Percentiles rank a stretch among this genome's conserved stretches.
phyloP scores from a whole-genome alignment of 768 basidiomycete species.

The Imleria badia region DNA sequence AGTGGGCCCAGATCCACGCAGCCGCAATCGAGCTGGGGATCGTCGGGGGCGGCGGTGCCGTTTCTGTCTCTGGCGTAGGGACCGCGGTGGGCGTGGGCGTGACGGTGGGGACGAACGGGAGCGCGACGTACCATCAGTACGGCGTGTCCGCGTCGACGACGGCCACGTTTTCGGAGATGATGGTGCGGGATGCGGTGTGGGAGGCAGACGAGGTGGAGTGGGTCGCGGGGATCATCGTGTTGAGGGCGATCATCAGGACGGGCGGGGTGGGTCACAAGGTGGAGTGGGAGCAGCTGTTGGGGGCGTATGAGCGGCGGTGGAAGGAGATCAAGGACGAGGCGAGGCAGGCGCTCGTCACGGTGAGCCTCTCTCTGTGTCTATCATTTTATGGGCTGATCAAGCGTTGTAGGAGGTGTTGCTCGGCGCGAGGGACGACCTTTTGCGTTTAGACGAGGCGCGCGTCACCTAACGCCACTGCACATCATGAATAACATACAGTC shows the following conservation, averaged over 20 bases:
- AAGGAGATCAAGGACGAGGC: slow-evolving; percentile 71
- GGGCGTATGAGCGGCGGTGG: slow-evolving; percentile 63
- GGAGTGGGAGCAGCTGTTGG: slow-evolving; percentile 54
- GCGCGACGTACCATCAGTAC: slow-evolving; percentile 34
- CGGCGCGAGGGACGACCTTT: slow-evolving; percentile 52
- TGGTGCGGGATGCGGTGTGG: slow-evolving; percentile 66
- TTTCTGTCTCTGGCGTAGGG: background rate
- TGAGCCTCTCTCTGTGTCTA: slow-evolving; percentile 24
- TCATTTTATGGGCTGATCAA: background rate
- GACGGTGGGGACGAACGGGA: slow-evolving; percentile 4
- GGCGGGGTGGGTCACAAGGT: slow-evolving; percentile 49
- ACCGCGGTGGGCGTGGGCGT: background rate
- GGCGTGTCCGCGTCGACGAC: slow-evolving; percentile 18
- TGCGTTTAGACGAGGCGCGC: slow-evolving; percentile 38
- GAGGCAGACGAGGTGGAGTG: slow-evolving; percentile 66
- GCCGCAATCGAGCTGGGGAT: slow-evolving; percentile 61
- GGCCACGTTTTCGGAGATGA: slow-evolving; percentile 53
- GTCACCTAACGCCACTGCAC: too few species aligned
- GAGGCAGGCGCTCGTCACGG: slow-evolving; percentile 59
- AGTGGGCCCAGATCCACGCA: slow-evolving; percentile 67
- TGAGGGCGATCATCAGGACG: slow-evolving; percentile 57
- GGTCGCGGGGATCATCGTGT: slow-evolving; percentile 61
- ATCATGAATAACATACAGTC: too few species aligned
- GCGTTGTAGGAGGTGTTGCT: slow-evolving; percentile 47
- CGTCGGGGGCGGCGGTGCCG: slow-evolving; percentile 22